A percentile compares a stretch with the other conserved stretches of the same genome.
phyloP scores from a whole-genome alignment of 164 flowering plant genomes.

The Buxus sempervirens region DNA sequence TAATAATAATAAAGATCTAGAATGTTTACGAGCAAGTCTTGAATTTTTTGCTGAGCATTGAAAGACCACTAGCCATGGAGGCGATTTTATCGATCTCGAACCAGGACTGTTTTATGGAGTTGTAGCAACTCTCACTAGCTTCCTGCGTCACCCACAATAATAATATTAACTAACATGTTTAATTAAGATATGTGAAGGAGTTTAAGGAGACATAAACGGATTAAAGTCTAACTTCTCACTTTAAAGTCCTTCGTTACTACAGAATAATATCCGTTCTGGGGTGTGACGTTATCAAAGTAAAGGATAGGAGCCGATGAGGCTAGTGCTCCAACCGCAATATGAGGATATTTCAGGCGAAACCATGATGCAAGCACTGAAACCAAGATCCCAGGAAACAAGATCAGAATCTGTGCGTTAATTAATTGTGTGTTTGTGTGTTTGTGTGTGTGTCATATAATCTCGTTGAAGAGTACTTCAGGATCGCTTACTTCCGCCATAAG shows the following conservation, averaged over 20 bases:
- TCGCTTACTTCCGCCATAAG: slow-evolving; percentile 72
- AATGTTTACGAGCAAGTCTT: slow-evolving; percentile 49
- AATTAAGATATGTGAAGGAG: no score
- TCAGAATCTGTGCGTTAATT: no score
- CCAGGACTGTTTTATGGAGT: slow-evolving; percentile 50
- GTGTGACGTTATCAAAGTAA: slow-evolving; percentile 50
- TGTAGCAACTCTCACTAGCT: slow-evolving; percentile 44
- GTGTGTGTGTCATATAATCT: no score
- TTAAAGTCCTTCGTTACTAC: slow-evolving; percentile 43
- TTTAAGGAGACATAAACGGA: no score
- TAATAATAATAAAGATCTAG: not conserved
- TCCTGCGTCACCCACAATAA: slow-evolving; percentile 26
- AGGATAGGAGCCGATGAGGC: slow-evolving; percentile 77
- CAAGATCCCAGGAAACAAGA: no score
- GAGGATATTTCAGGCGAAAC: slow-evolving; percentile 70
- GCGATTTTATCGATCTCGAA: slow-evolving; percentile 42
- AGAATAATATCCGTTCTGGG: slow-evolving; percentile 35
- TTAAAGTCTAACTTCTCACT: slow-evolving; percentile 20
- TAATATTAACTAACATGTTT: not conserved
- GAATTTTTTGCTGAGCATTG: slow-evolving; percentile 37
- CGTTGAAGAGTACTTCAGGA: not conserved
- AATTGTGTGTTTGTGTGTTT: no score
- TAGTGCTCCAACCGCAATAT: slow-evolving; percentile 54
- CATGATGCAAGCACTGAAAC: slow-evolving; percentile 67
- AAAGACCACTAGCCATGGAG: slow-evolving; percentile 40